Evolutionary conservation across 2,329 filamentous ascomycete species (phyloP), one percentile per base, ranked within the genome.

Genomic region (Spiromastix sp.): DNA sequence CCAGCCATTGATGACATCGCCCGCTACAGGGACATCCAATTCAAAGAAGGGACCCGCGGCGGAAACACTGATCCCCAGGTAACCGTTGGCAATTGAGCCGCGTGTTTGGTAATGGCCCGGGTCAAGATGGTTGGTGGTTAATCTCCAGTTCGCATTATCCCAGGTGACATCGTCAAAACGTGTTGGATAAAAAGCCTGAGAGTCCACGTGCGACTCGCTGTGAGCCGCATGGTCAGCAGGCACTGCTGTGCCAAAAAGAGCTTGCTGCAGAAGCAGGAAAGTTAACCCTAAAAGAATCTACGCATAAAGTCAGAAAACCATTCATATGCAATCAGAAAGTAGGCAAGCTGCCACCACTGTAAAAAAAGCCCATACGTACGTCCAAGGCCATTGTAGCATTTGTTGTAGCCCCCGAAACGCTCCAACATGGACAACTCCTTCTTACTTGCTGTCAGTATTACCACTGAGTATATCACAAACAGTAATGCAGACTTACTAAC

Each of bases 41-140:
- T 79, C 74, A 49, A 78, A 79, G 49, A 79, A 75, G 0, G 75
- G 76, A 0, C 77, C 77, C 5, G 67, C 61, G n/a, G 74, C 68
- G 16, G 75, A 74, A 18, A 79, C 63, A 42, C 70, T 77, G 48
- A 79, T 75, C 6, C 77, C 77, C 4, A 79, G 52, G 44, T 81
- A 81, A 13, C 77, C 77, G 50, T 80, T 80, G 4, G 71, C 71
- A 25, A 77, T 59, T 9, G 70, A 70, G 12, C 74, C 66, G 28
- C 76, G 74, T 3, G 72, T 70, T 48, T 79, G 72, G 46, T 72
- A 75, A 46, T 75, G 66, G 19, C 73, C 72, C 55, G 68, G 68
- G 40, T 74, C 67, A 10, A 79, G 54, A 7, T 55, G 51, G 8
- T 61, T 69, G 7, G 71, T 76, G 4, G 60, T 64, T 15, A 79